Evolutionary conservation across 2,329 filamentous ascomycete species (phyloP), one percentile per base, ranked within the genome.

Genomic region (Nakataea oryzae): DNA sequence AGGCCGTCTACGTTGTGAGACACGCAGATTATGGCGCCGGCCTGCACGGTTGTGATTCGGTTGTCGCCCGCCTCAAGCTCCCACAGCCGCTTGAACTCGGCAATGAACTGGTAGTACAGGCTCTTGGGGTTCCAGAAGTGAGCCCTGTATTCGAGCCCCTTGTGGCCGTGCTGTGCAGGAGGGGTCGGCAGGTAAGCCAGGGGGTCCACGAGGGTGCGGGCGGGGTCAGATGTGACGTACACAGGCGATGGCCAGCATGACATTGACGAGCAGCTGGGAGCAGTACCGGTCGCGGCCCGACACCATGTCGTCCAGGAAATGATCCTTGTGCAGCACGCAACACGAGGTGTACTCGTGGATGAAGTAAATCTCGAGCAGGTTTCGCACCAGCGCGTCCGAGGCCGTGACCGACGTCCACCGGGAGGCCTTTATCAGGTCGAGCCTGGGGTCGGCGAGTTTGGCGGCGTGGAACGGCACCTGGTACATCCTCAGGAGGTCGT

Each of bases 341-440:
- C 71, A 70, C 65, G 70, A 75, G 3, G 72, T 70, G 41, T 76
- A 75, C 47, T 78, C 74, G 63, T 71, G 72, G 1, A 69, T 68
- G 61, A 80, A 87, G 74, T 90, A 93, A 59, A 89, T 85, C 72
- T 93, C 89, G 74, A 92, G 81, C 50, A 93, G 72, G 66, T 71
- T 70, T 30, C 70, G 68, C 69, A 77, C 72, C 9, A 78, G 66
- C 0, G 24, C 61, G 54, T 78, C 70, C 30, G 78, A 71, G 7
- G 65, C 61, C 54, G 70, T 71, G 3, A 77, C 71, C 0, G 62
- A 61, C 0, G 76, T 78, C 76, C 76, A 78, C 9, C 63, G 54
- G 0, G 75, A 75, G 2, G 70, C 65, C 14, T 64, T 70, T 1
- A 70, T 67, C 5, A 68, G 66, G 0, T 66, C 64, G 3, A 78